phyloP scores from a whole-genome alignment of 148 eudicot species.

The Selenicereus undatus region DNA sequence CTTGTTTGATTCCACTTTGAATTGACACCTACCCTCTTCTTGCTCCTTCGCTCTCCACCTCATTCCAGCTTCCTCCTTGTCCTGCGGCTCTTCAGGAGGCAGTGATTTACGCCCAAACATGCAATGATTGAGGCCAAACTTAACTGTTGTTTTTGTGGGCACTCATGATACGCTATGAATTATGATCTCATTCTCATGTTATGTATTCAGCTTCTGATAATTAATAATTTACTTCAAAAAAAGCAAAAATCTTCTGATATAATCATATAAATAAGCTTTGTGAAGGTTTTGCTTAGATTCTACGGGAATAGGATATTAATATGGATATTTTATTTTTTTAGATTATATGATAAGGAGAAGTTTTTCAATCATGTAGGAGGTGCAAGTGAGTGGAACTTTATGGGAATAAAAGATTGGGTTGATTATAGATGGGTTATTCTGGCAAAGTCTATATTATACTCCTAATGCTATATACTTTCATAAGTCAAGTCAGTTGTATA shows the following conservation, averaged over 20 bases:
- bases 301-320: neutral
- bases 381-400: no score
- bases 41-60: neutral
- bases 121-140: neutral
- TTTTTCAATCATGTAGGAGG: neutral
- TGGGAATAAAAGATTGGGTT: neutral
- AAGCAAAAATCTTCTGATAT: no score
- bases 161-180: no score
- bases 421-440: neutral
- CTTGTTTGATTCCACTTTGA: neutral
- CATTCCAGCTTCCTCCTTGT: neutral
- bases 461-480: no score
- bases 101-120: neutral
- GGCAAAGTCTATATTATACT: no score
- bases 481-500: no score
- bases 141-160: neutral
- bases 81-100: neutral
- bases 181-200: no score
- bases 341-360: neutral
- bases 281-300: constrained; percentile 6
- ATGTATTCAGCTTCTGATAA: no score
- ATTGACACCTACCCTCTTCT: neutral
- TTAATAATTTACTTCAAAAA: no score
- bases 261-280: constrained; percentile 4
- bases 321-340: no score